These are phyloP conservation scores for Ceratobasidium sp. DNA, from an alignment of 1,284 basidiomycete species.

Conservation along the genomic window DNA sequence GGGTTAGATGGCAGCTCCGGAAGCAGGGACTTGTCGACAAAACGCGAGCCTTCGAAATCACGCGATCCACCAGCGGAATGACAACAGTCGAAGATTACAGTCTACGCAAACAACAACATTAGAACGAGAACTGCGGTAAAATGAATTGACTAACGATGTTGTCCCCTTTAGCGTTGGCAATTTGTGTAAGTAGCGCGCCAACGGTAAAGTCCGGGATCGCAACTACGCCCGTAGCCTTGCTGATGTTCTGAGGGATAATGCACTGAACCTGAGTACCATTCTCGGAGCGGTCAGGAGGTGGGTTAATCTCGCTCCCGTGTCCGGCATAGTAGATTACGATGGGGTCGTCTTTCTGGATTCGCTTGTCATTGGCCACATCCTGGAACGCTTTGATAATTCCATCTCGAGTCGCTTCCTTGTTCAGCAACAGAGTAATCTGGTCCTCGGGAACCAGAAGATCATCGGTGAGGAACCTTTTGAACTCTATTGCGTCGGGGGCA, in stretches of 20 bases:
- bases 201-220: neutral
- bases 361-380: neutral
- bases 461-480: neutral
- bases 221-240: neutral
- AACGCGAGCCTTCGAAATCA: neutral
- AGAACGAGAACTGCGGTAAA: neutral
- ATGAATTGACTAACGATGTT: neutral
- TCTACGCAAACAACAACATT: neutral
- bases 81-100: neutral
- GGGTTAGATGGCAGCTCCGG: neutral
- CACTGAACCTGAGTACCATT: neutral
- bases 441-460: neutral
- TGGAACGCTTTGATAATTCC: neutral
- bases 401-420: neutral
- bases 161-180: neutral
- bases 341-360: neutral
- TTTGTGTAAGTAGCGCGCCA: neutral
- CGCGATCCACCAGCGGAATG: neutral
- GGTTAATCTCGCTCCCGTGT: neutral
- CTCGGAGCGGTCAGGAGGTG: neutral
- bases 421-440: neutral
- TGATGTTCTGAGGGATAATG: neutral
- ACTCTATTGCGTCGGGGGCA: neutral
- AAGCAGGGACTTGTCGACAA: neutral
- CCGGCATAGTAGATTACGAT: conserved; percentile 20